Percentiles rank a stretch among this genome's conserved stretches.
Evolutionary conservation across 352 stramenopile genomes (phyloP).

Genomic region (Globisporangium polare): DNA sequence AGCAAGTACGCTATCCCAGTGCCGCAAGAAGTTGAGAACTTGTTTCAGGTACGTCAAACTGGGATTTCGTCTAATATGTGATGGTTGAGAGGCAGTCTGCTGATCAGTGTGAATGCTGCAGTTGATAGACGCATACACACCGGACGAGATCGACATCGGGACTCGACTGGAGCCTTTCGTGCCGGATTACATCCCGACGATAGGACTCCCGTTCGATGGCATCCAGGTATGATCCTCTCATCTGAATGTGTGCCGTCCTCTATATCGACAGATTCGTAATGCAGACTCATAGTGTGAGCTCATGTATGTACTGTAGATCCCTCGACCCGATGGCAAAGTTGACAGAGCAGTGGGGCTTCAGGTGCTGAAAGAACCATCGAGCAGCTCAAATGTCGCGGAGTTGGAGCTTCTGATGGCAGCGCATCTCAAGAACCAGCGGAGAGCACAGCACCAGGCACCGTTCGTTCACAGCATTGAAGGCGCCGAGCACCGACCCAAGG

Average conservation of each 20-base stretch:
- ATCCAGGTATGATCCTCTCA: constrained; percentile 39
- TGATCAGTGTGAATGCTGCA: constrained; percentile 18
- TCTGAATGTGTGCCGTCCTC: background rate
- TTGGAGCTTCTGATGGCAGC: constrained; percentile 90
- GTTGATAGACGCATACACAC: constrained; percentile 81
- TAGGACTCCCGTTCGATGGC: constrained; percentile 64
- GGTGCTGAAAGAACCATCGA: constrained; percentile 84
- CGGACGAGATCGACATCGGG: constrained; percentile 87
- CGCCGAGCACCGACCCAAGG: constrained; percentile 71
- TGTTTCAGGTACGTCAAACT: constrained; percentile 54
- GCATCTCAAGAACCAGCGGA: constrained; percentile 50
- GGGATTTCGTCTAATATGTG: no score
- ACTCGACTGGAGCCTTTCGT: constrained; percentile 92
- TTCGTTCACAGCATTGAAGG: constrained; percentile 89
- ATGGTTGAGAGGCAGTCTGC: background rate
- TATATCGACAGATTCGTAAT: background rate
- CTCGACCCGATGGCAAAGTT: constrained; percentile 75
- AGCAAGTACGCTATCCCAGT: constrained; percentile 33
- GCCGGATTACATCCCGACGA: constrained; percentile 87
- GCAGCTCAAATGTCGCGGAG: constrained; percentile 83
- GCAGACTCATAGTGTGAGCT: background rate
- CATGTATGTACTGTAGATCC: constrained; percentile 42
- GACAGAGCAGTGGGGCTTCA: constrained; percentile 72
- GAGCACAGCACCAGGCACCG: constrained; percentile 30
- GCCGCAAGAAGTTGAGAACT: constrained; percentile 45